phyloP scores from a whole-genome alignment of 192 early-diverging fungal genomes.

The Podila clonocystis region DNA sequence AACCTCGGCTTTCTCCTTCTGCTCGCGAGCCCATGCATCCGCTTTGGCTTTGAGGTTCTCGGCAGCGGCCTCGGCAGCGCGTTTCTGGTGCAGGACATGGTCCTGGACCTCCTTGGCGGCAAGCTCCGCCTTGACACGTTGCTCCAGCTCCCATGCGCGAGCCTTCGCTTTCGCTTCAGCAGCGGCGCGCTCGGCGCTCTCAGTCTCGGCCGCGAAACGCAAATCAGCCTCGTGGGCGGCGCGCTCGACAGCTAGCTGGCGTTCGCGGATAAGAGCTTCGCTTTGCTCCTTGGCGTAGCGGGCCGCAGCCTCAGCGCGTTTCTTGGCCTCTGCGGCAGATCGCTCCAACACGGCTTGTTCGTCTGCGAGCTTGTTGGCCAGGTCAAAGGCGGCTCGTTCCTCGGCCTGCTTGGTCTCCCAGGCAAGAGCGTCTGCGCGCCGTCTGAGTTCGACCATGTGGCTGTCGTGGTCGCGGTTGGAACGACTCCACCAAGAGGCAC shows the following conservation, averaged over 20 bases:
- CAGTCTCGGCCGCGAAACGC: constrained; percentile 20
- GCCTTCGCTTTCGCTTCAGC: constrained; percentile 22
- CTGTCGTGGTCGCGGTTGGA: constrained; percentile 10
- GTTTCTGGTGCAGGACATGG: constrained; percentile 15
- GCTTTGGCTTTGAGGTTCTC: constrained; percentile 21
- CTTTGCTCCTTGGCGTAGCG: constrained; percentile 24
- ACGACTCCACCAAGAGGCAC: constrained; percentile 35
- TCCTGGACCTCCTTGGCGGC: constrained; percentile 35
- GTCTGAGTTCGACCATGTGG: constrained; percentile 15
- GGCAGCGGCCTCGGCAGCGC: constrained; percentile 20
- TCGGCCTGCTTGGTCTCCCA: constrained; percentile 47
- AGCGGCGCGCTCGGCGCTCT: constrained; percentile 20
- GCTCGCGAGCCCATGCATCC: constrained; percentile 27
- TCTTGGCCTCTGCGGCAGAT: constrained; percentile 8
- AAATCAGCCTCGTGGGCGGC: constrained; percentile 32
- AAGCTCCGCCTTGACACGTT: constrained; percentile 11
- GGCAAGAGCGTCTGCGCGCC: constrained; percentile 30
- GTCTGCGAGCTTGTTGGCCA: constrained; percentile 27
- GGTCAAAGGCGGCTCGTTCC: constrained; percentile 25
- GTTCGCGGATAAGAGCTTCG: constrained; percentile 29
- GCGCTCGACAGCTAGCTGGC: constrained; percentile 25
- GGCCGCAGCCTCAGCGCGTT: constrained; percentile 38
- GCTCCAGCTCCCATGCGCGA: constrained; percentile 35
- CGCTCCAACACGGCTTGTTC: constrained; percentile 22
- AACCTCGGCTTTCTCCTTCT: constrained; percentile 19